A percentile compares a stretch with the other conserved stretches of the same genome.
These are phyloP conservation scores for Beauveria brongniartii DNA, from an alignment of 2,329 filamentous ascomycete species.

Conservation along the genomic window DNA sequence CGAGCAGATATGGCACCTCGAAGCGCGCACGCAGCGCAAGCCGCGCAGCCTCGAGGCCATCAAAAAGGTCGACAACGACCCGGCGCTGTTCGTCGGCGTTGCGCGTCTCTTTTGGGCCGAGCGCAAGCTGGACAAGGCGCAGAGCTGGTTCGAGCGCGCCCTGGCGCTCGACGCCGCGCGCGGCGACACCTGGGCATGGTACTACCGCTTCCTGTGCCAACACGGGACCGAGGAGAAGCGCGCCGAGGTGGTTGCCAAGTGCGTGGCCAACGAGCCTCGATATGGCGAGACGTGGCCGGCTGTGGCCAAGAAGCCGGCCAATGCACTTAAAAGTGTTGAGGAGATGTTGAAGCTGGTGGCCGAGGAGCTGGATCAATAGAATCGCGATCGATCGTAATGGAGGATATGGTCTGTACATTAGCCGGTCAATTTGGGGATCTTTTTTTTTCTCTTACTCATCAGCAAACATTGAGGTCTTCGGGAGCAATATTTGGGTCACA, in stretches of 20 bases:
- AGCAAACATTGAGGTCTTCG: background rate
- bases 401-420: background rate
- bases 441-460: background rate
- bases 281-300: conserved; percentile 91
- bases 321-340: conserved; percentile 65
- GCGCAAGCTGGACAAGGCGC: conserved; percentile 83
- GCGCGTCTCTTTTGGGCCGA: conserved; percentile 96
- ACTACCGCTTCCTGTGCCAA: conserved; percentile 85
- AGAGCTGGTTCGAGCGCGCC: conserved; percentile 96
- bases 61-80: conserved; percentile 91
- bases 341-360: conserved; percentile 78
- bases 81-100: conserved; percentile 80
- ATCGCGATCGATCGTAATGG: background rate
- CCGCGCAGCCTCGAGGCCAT: conserved; percentile 87
- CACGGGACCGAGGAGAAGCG: conserved; percentile 94
- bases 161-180: conserved; percentile 77
- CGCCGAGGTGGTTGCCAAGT: conserved; percentile 74
- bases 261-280: conserved; percentile 72
- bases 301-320: conserved; percentile 77
- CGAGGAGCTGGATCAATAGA: conserved; percentile 29
- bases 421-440: background rate
- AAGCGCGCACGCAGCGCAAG: conserved; percentile 85
- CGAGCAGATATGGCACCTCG: conserved; percentile 93
- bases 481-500: background rate
- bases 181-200: conserved; percentile 97